Evolutionary conservation across 2,329 filamentous ascomycete species (phyloP).

Genomic region (Epichloe aotearoae): DNA sequence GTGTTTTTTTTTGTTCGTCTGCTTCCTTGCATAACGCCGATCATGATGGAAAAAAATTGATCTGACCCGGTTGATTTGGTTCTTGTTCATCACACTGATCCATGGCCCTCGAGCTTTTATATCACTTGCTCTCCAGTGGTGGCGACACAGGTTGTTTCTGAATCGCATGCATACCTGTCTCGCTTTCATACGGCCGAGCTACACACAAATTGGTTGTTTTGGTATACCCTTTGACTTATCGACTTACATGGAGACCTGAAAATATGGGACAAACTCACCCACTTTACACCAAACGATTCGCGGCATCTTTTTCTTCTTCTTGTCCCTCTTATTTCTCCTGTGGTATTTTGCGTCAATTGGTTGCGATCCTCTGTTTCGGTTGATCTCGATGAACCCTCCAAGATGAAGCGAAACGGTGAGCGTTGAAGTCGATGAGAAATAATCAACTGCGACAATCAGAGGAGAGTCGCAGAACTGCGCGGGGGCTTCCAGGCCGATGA

Average conservation of each 20-base stretch:
- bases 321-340: background rate
- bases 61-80: background rate
- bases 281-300: background rate
- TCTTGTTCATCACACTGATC: background rate
- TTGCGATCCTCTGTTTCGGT: background rate
- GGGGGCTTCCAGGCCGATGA: background rate
- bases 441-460: background rate
- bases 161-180: background rate
- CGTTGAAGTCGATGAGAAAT: background rate
- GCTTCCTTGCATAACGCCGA: background rate
- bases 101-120: background rate
- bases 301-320: background rate
- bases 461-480: background rate
- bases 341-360: no score
- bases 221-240: conserved; percentile 14
- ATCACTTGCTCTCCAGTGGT: background rate
- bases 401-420: background rate
- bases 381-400: background rate
- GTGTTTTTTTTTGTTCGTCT: background rate
- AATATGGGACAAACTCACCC: background rate
- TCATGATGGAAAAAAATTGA: background rate
- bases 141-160: background rate
- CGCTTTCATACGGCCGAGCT: background rate
- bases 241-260: conserved; percentile 1
- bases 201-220: conserved; percentile 8